phyloP scores from a whole-genome alignment of 371 early-diverging fungal species.

The Fennellomyces sp. region DNA sequence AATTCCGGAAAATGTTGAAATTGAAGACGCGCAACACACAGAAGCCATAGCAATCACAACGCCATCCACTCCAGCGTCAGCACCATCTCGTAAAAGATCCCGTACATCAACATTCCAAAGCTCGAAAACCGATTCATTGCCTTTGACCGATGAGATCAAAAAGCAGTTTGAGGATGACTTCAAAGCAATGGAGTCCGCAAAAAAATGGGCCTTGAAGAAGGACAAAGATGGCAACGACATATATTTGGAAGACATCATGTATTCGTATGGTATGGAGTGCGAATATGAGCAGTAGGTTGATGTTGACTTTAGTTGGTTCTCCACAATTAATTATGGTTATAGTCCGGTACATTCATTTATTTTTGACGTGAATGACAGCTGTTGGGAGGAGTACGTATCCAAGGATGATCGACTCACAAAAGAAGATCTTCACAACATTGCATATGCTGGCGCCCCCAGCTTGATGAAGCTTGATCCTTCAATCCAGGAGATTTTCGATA shows the following conservation, averaged over 20 bases:
- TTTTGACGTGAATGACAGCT: not conserved
- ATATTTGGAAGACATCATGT: not conserved
- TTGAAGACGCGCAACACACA: too few relatives aligned
- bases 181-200: not conserved
- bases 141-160: not conserved
- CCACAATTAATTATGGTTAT: not conserved
- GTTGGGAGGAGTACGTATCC: too few relatives aligned
- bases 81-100: too few relatives aligned
- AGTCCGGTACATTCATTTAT: slow-evolving; percentile 7
- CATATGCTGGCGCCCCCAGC: not conserved
- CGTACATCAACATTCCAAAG: not conserved
- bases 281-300: slow-evolving; percentile 9
- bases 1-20: too few relatives aligned
- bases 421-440: not conserved
- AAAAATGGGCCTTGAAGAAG: not conserved
- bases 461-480: not conserved
- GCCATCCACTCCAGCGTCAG: too few relatives aligned
- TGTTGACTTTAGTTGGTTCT: not conserved
- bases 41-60: too few relatives aligned
- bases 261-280: not conserved
- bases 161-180: not conserved
- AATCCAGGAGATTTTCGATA: not conserved
- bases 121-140: slow-evolving; percentile 2
- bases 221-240: not conserved
- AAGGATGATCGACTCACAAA: not conserved